phyloP scores from a whole-genome alignment of 2,329 filamentous ascomycete species.

The Fusarium sp. region DNA sequence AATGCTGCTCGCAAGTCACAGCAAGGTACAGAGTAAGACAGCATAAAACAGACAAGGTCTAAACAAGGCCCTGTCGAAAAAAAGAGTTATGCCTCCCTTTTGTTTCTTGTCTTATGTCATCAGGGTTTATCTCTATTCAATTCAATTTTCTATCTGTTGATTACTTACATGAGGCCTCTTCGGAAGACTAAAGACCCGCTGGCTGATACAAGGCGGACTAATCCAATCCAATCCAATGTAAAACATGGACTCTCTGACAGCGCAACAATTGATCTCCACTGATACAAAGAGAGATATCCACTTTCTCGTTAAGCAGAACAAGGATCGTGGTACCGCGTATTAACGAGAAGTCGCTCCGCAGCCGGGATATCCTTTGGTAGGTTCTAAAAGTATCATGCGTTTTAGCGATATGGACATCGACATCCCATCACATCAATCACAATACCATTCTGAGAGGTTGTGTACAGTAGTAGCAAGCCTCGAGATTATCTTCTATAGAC shows the following conservation, averaged over 20 bases:
- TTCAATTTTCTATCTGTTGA: background rate
- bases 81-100: background rate
- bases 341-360: constrained; percentile 4
- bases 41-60: background rate
- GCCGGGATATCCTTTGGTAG: constrained; percentile 30
- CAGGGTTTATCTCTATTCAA: background rate
- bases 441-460: background rate
- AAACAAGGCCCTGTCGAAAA: background rate
- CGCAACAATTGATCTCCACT: constrained; percentile 5
- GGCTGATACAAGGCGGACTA: constrained; percentile 3
- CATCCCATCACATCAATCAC: background rate
- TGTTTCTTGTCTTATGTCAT: background rate
- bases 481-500: background rate
- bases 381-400: constrained; percentile 19
- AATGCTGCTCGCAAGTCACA: background rate
- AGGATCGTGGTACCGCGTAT: constrained; percentile 15
- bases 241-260: constrained; percentile 22
- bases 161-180: constrained; percentile 3
- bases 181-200: background rate
- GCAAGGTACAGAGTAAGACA: background rate
- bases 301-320: background rate
- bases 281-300: background rate
- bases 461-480: background rate
- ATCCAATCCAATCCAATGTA: background rate
- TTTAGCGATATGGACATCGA: constrained; percentile 2